A percentile compares a stretch with the other conserved stretches of the same genome.
phyloP scores from a whole-genome alignment of 257 asterid genomes.

The Verbascum thapsus region DNA sequence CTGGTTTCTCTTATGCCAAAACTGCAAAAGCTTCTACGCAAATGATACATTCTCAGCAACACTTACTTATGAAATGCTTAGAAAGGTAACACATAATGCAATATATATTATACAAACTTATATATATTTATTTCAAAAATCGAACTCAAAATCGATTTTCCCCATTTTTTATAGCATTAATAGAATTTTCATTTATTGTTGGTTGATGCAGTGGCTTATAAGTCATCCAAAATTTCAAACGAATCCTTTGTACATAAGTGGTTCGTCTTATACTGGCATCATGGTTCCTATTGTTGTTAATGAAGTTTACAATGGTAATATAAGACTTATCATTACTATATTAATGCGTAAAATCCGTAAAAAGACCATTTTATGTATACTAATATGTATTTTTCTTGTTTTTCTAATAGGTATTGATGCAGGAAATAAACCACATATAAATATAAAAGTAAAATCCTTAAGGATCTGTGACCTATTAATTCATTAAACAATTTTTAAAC shows the following conservation, averaged over 20 bases:
- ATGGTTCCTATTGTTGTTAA: constrained; percentile 19
- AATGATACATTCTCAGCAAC: constrained; percentile 28
- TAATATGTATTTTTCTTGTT: too few relatives aligned
- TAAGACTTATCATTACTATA: neutral
- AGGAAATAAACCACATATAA: too few relatives aligned
- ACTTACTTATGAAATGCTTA: constrained; percentile 29
- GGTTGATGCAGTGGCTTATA: constrained; percentile 32
- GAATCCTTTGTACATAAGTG: constrained; percentile 33
- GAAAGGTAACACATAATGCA: constrained; percentile 27
- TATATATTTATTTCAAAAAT: too few relatives aligned
- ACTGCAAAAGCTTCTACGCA: constrained; percentile 24
- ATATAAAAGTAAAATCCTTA: too few relatives aligned
- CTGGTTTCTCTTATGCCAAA: constrained; percentile 43
- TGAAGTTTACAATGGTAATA: constrained; percentile 18
- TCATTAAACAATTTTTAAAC: too few relatives aligned
- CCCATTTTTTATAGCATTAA: too few relatives aligned
- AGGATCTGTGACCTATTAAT: too few relatives aligned
- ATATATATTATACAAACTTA: too few relatives aligned
- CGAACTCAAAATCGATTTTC: too few relatives aligned
- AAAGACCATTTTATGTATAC: too few relatives aligned
- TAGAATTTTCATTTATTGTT: neutral
- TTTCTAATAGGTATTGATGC: too few relatives aligned
- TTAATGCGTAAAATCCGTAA: too few relatives aligned
- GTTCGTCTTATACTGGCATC: constrained; percentile 31
- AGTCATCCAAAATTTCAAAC: constrained; percentile 26